Percentiles rank a stretch among this genome's conserved stretches.
These are phyloP conservation scores for Cadophora luteo-olivacea DNA, from an alignment of 2,329 filamentous ascomycete species.

Conservation along the genomic window DNA sequence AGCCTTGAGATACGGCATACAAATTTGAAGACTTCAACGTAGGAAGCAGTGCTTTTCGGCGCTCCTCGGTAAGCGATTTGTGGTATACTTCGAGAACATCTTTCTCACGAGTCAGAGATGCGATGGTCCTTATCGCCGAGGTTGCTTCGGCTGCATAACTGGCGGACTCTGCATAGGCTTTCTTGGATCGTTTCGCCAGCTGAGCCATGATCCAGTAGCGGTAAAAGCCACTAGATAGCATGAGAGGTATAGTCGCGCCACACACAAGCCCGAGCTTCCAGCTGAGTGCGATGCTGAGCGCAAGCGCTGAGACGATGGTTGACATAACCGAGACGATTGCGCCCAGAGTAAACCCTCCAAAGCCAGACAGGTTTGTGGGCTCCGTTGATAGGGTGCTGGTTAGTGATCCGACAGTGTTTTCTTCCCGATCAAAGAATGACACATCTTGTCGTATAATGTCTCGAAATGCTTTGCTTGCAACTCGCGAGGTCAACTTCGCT, in stretches of 20 bases:
- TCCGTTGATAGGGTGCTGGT: conserved; percentile 87
- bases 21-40: conserved; percentile 38
- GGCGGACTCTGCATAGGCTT: conserved; percentile 50
- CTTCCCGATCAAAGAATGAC: conserved; percentile 83
- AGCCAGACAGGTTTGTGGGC: conserved; percentile 73
- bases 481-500: conserved; percentile 69
- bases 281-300: conserved; percentile 22
- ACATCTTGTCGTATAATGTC: conserved; percentile 91
- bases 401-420: conserved; percentile 85
- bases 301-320: conserved; percentile 75
- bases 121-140: conserved; percentile 52
- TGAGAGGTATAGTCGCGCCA: conserved; percentile 45
- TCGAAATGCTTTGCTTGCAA: conserved; percentile 72
- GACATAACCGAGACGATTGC: conserved; percentile 80
- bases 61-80: neutral
- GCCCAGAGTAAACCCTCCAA: conserved; percentile 84
- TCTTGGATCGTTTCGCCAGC: conserved; percentile 47
- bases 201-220: conserved; percentile 52
- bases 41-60: neutral
- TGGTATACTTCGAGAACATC: neutral
- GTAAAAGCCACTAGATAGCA: conserved; percentile 48
- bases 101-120: conserved; percentile 45
- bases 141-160: conserved; percentile 55
- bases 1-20: conserved; percentile 38
- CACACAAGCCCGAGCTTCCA: conserved; percentile 51